phyloP scores from a whole-genome alignment of 306 rosid genomes.

The Urtica urens region DNA sequence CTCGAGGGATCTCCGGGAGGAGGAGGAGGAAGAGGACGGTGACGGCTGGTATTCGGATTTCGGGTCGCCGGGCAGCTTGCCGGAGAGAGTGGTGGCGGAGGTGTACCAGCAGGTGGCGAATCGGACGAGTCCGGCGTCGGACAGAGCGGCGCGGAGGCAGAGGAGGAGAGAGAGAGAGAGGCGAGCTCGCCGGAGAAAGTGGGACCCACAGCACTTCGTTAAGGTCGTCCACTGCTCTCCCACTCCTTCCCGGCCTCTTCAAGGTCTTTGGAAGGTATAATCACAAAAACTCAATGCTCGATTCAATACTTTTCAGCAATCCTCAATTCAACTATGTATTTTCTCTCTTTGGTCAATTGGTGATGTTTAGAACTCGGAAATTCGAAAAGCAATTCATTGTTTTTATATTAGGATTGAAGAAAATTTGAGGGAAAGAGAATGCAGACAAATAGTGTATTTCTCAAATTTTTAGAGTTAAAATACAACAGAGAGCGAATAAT shows the following conservation, averaged over 20 bases:
- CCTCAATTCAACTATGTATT: no score
- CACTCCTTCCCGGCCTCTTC: constrained; percentile 62
- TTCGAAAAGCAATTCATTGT: no score
- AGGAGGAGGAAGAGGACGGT: constrained; percentile 28
- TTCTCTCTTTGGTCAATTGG: no score
- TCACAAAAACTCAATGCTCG: no score
- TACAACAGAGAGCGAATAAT: no score
- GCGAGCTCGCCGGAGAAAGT: constrained; percentile 52
- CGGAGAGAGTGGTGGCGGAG: constrained; percentile 59
- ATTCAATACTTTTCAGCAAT: no score
- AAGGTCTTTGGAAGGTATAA: constrained; percentile 99
- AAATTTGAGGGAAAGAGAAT: no score
- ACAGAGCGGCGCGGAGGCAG: constrained; percentile 54
- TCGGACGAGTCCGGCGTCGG: constrained; percentile 61
- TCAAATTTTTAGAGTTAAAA: no score
- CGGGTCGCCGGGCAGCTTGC: constrained; percentile 68
- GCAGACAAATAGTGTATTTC: no score
- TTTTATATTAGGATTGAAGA: no score
- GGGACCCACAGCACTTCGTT: constrained; percentile 92
- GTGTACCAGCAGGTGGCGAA: constrained; percentile 89
- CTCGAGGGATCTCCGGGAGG: constrained; percentile 18
- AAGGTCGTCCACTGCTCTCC: constrained; percentile 80
- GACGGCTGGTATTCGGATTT: constrained; percentile 19
- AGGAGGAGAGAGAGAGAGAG: constrained; percentile 73
- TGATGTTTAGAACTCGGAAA: no score